Base-by-base conservation (phyloP, 2,329 filamentous ascomycete genomes). In the Claviceps fusiformis region DNA sequence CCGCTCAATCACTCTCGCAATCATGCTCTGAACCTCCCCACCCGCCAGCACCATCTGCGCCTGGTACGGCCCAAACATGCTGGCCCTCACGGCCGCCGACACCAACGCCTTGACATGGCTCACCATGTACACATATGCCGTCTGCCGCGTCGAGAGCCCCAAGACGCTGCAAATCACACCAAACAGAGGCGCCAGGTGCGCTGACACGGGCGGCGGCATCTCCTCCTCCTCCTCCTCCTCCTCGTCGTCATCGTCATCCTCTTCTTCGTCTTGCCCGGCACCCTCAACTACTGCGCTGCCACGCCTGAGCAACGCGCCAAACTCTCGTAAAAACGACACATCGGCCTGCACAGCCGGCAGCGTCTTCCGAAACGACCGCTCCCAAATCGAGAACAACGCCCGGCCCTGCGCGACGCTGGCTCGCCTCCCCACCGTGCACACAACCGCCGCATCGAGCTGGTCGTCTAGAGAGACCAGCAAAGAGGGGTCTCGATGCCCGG, bases 11-110 rank as follows among this genome's bases (percentile, higher is more conserved):
- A 82, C 75, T 2, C 68, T 72, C 29, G 73, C 68, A 29, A 92
- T 80, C 61, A 80, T 71, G 2, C 64, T 65, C 68, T 82, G 80
- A 55, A 88, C 73, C 57, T 75, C 72, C 24, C 63, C 67, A 44
- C 81, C 78, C 2, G 86, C 87, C 51, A 93, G 73, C 33, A 90
- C 72, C 59, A 78, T 80, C 66, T 93, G 88, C 55, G 85, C 85
- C 67, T 89, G 85, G 66, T 89, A 93, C 7, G 88, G 88, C 0
- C 88, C 88, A 69, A 92, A 82, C 60, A 90, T 79, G 63, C 85
- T 86, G 27, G 87, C 85, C 54, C 88, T 73, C 59, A 93, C 87
- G 0, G 83, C 88, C 1, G 88, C 88, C 46, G 84, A 88, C 51
- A 89, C 75, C 54, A 92, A 71, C 0, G 87, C 86, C 67, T 89